phyloP scores from a whole-genome alignment of 2,329 filamentous ascomycete species.

The Aspergillus sp. region DNA sequence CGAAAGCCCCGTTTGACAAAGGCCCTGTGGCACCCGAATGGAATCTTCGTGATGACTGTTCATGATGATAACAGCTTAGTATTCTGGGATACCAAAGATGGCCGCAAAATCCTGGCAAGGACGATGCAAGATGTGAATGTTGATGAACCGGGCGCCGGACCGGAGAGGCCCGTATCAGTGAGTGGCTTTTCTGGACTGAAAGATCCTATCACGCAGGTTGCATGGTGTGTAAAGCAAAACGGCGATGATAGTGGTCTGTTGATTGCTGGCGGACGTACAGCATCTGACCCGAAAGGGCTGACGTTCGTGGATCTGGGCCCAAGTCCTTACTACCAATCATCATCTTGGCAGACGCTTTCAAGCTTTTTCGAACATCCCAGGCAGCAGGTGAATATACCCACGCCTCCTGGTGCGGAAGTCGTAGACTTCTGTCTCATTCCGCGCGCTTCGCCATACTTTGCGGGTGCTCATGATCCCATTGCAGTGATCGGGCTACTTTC shows the following conservation, averaged over 20 bases:
- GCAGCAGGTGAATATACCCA: conserved; percentile 60
- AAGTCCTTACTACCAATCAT: conserved; percentile 85
- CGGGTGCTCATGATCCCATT: conserved; percentile 81
- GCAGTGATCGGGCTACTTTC: conserved; percentile 70
- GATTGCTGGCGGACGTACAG: conserved; percentile 69
- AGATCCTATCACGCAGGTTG: conserved; percentile 67
- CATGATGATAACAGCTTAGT: conserved; percentile 89
- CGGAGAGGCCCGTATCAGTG: conserved; percentile 34
- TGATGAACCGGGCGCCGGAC: conserved; percentile 52
- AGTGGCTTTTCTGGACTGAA: conserved; percentile 52
- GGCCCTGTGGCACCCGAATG: conserved; percentile 89
- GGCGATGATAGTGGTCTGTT: conserved; percentile 87
- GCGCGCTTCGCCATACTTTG: conserved; percentile 73
- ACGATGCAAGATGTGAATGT: conserved; percentile 68
- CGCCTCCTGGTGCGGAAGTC: conserved; percentile 68
- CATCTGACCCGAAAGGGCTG: conserved; percentile 64
- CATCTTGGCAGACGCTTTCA: conserved; percentile 74
- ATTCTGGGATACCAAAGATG: conserved; percentile 90
- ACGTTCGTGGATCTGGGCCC: conserved; percentile 83
- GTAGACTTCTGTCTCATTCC: conserved; percentile 77
- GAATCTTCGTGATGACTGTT: conserved; percentile 76
- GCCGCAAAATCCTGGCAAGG: conserved; percentile 71
- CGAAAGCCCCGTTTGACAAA: conserved; percentile 70
- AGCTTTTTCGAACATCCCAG: conserved; percentile 73
- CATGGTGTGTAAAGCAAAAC: conserved; percentile 92